Evolutionary conservation across 2,329 filamentous ascomycete species (phyloP), one percentile per base, ranked within the genome.

Genomic region (Cladosporium velox): DNA sequence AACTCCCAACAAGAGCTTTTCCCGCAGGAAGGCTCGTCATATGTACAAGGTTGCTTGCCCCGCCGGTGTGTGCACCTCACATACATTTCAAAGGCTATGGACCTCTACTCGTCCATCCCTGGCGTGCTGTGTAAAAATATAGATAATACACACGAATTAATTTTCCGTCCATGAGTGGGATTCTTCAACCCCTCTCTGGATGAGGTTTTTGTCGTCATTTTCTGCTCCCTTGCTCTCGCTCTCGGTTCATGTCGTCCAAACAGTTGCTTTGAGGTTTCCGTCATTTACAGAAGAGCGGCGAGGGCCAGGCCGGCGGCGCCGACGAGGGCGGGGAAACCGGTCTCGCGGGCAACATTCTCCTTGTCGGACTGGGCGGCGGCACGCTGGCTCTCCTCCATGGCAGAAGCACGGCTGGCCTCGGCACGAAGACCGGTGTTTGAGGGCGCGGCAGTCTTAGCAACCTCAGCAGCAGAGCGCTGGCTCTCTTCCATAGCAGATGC

Each of bases 231-330:
- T n/a, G 52, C 52, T 34, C 32, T 55, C 52, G 10, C 34, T 58
- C 30, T 41, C n/a, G 15, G 34, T 15, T 15, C 49, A 24, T 24
- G 41, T 41, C 58, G 58, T 49, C 41, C 28, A 30, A 49, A 41
- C 5, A 60, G 7, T 41, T 32, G 15, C 21, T 41, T 32, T 41
- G 30, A 55, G 12, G 2, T 2, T 35, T 47, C 21, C 35, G 15
- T 24, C 6, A 15, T 47, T 44, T 64, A 64, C 21, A 64, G 51
- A n/a, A 64, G 61, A 11, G 61, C 61, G 24, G 61, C 61, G 18
- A 64, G 41, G 11, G 61, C 61, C 11, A 64, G 61, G 35, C 61
- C 61, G 18, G 61, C 61, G 26, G 61, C 61, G 57, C 61, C 61
- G 24, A 64, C 35, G n/a, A 64, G 49, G 38, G 51, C 38, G 35